phyloP scores from a whole-genome alignment of 352 stramenopile species.

The Globisporangium carolinianum region DNA sequence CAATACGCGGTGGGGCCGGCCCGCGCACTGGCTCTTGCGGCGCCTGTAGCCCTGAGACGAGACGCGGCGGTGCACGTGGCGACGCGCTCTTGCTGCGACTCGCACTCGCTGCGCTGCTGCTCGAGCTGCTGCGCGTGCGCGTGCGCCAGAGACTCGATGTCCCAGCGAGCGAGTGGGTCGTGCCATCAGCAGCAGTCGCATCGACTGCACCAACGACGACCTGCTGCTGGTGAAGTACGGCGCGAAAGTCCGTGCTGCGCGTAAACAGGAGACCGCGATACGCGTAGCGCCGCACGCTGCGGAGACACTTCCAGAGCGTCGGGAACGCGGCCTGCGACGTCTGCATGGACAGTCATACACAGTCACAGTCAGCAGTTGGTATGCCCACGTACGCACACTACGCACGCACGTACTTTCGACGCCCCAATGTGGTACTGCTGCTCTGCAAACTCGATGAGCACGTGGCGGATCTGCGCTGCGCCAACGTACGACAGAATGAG shows the following conservation, averaged over 20 bases:
- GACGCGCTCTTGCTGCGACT: constrained; percentile 31
- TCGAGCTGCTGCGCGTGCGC: constrained; percentile 38
- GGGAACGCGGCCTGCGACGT: constrained; percentile 52
- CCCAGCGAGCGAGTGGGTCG: constrained; percentile 16
- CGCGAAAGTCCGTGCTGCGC: constrained; percentile 55
- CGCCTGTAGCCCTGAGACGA: constrained; percentile 37
- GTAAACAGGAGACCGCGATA: constrained; percentile 70
- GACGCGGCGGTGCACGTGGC: constrained; percentile 20
- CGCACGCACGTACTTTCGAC: constrained; percentile 41
- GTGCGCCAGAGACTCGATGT: constrained; percentile 41
- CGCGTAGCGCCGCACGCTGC: constrained; percentile 74
- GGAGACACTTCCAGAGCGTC: constrained; percentile 67
- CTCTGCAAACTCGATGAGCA: constrained; percentile 68
- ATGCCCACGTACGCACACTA: background rate
- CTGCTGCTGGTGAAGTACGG: constrained; percentile 17
- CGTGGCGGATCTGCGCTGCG: constrained; percentile 61
- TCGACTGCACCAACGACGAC: no score
- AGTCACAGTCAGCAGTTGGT: background rate
- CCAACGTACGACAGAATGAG: constrained; percentile 79
- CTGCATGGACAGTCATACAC: constrained; percentile 13
- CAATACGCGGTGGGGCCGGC: constrained; percentile 46
- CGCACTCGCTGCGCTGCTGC: constrained; percentile 18
- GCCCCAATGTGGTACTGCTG: constrained; percentile 72
- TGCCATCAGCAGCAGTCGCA: constrained; percentile 14
- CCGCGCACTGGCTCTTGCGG: constrained; percentile 61